Evolutionary conservation across 257 asterid genomes (phyloP), one percentile per base, ranked within the genome.

Genomic region (Knoxia roxburghii): DNA sequence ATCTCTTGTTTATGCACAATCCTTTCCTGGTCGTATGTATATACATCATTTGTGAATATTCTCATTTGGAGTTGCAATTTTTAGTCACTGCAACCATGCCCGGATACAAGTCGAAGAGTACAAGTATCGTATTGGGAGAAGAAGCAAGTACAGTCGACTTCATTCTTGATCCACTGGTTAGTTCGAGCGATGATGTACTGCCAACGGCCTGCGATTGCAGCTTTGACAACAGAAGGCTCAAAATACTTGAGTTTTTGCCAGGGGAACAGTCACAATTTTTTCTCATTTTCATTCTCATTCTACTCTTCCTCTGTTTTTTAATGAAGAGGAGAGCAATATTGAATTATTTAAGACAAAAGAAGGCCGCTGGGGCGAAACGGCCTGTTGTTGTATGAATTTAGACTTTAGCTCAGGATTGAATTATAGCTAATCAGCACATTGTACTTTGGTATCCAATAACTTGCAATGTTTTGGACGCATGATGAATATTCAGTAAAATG

Each of bases 51-150:
- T 21, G 27, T 64, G 55, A 72, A 32, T 46, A 45, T 54, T 68
- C 63, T 69, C 30, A 51, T 21, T 35, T 43, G 3, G 40, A 35
- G 20, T 21, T 69, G 41, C 40, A 72, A 33, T 37, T 73, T 75
- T 73, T 78, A 89, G 95, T 89, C 32, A 68, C 66, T 14, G 97
- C 87, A 43, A 82, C 79, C 62, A 82, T 87, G 86, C 77, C 84
- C 0, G 97, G 96, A 59, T 87, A 86, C 84, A 80, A 78, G 77
- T 57, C 89, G 0, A 87, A 78, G 84, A 81, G 83, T 20, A 84
- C 90, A 20, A 64, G 75, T 67, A 80, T 87, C 21, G 61, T 66
- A 7, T 69, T 87, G 41, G 91, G 86, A 66, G 86, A 83, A 67
- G 91, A 76, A 74, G 86, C 97, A 27, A 66, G 50, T 62, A 79